Percentiles rank a stretch among this genome's conserved stretches.
Evolutionary conservation across 2,329 filamentous ascomycete genomes (phyloP).

Genomic region (Tolypocladium tundrense): DNA sequence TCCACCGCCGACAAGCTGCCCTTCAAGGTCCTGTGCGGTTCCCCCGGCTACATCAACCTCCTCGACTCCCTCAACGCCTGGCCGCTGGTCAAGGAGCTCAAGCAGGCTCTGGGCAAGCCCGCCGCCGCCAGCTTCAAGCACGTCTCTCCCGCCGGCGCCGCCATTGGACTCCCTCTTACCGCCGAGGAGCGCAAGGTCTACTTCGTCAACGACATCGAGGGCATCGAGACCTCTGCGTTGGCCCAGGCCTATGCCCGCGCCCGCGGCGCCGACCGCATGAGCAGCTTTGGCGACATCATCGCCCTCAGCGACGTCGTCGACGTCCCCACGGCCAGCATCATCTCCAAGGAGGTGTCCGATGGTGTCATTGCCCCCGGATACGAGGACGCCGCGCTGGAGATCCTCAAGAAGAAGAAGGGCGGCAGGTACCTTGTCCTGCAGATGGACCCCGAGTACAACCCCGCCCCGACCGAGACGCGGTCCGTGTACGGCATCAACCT

Average conservation of each 20-base stretch:
- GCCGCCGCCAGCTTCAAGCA: slow-evolving; percentile 99
- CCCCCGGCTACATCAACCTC: slow-evolving; percentile 95
- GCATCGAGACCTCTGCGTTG: slow-evolving; percentile 73
- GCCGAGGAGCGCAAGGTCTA: slow-evolving; percentile 92
- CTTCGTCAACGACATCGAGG: slow-evolving; percentile 92
- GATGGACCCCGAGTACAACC: slow-evolving; percentile 82
- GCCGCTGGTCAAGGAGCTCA: slow-evolving; percentile 94
- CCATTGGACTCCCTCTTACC: slow-evolving; percentile 79
- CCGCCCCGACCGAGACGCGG: slow-evolving; percentile 70
- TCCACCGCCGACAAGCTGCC: slow-evolving; percentile 64
- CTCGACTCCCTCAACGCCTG: slow-evolving; percentile 94
- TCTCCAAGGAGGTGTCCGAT: slow-evolving; percentile 94
- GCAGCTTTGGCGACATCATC: slow-evolving; percentile 94
- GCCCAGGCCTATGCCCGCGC: slow-evolving; percentile 95
- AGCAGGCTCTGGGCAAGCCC: slow-evolving; percentile 73
- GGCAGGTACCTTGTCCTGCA: slow-evolving; percentile 93
- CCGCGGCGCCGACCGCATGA: slow-evolving; percentile 95
- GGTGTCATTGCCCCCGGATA: slow-evolving; percentile 90
- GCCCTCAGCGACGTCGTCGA: slow-evolving; percentile 88
- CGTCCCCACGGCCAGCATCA: slow-evolving; percentile 89
- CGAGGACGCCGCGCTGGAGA: slow-evolving; percentile 72
- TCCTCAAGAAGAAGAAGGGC: slow-evolving; percentile 96
- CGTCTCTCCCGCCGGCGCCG: slow-evolving; percentile 91
- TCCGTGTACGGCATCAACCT: slow-evolving; percentile 86
- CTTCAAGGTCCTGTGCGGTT: slow-evolving; percentile 87